These are phyloP conservation scores for Calonectria crousiana DNA, from an alignment of 2,329 filamentous ascomycete species.

Conservation along the genomic window DNA sequence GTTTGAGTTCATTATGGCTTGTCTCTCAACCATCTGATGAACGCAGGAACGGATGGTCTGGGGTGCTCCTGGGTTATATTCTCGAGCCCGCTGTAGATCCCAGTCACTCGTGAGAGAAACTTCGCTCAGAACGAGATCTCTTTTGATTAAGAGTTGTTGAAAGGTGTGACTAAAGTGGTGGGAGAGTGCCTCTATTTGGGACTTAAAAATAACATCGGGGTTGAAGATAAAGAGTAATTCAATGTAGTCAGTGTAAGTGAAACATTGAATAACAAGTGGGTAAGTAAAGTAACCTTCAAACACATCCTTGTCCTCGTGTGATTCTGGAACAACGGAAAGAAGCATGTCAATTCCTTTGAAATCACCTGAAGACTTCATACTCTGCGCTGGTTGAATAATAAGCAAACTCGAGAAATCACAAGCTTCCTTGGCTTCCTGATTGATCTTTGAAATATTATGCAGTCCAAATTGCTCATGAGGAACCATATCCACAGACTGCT, in stretches of 20 bases:
- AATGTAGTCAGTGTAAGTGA: neutral
- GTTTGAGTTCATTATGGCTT: constrained; percentile 20
- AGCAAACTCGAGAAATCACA: constrained; percentile 46
- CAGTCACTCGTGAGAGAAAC: neutral
- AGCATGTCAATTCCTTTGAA: neutral
- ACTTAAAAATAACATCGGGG: neutral
- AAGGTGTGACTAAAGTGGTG: neutral
- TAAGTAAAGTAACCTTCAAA: constrained; percentile 6
- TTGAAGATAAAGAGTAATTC: constrained; percentile 14
- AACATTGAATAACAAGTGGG: constrained; percentile 3
- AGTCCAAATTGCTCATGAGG: constrained; percentile 36
- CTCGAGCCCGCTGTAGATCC: neutral
- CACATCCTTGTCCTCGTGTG: neutral
- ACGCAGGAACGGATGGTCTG: constrained; percentile 9
- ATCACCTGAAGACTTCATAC: neutral
- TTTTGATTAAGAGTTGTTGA: neutral
- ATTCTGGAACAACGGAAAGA: neutral
- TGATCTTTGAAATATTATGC: constrained; percentile 35
- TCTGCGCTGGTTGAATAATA: constrained; percentile 39
- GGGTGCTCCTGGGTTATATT: neutral
- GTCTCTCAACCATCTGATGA: constrained; percentile 33
- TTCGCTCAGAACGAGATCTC: neutral
- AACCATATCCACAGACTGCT: constrained; percentile 31
- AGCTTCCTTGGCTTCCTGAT: constrained; percentile 22
- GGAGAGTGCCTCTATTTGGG: neutral